Evolutionary conservation across 2,329 filamentous ascomycete species (phyloP).

Genomic region (Leptographium galeiforme): DNA sequence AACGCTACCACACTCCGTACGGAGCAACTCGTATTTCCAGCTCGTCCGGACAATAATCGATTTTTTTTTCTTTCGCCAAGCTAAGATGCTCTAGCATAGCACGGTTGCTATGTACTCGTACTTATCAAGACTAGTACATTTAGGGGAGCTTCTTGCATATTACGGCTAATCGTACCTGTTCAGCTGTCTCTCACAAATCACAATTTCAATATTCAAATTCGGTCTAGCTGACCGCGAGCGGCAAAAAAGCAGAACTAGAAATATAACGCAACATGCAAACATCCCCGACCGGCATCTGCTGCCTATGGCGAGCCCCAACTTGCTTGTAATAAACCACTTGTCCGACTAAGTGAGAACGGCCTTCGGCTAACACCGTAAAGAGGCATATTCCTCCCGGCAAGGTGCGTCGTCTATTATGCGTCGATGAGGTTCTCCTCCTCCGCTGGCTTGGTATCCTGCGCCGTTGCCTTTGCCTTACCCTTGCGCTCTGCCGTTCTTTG

Average conservation of each 20-base stretch:
- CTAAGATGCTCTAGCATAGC: no score
- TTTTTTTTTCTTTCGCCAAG: no score
- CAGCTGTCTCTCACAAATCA: neutral
- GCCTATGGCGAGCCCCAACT: neutral
- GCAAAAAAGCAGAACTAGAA: neutral
- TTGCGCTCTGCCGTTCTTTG: constrained; percentile 51
- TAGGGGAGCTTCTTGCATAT: no score
- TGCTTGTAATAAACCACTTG: no score
- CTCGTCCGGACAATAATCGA: no score
- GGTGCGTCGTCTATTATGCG: constrained; percentile 11
- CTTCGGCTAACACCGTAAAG: neutral
- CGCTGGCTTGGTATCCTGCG: constrained; percentile 22
- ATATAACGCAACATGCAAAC: neutral
- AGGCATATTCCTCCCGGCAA: neutral
- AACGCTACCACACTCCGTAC: no score
- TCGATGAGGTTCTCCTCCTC: constrained; percentile 25
- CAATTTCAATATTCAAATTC: no score
- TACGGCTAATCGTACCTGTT: no score
- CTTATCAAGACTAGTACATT: no score
- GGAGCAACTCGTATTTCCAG: no score
- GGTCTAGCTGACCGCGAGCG: neutral
- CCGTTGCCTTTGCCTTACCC: constrained; percentile 44
- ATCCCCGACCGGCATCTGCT: neutral
- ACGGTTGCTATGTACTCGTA: no score
- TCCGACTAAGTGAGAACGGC: neutral